Percentiles rank a stretch among this genome's conserved stretches.
These are phyloP conservation scores for Pyrenochaeta sp. DNA, from an alignment of 2,329 filamentous ascomycete genomes.

Conservation along the genomic window DNA sequence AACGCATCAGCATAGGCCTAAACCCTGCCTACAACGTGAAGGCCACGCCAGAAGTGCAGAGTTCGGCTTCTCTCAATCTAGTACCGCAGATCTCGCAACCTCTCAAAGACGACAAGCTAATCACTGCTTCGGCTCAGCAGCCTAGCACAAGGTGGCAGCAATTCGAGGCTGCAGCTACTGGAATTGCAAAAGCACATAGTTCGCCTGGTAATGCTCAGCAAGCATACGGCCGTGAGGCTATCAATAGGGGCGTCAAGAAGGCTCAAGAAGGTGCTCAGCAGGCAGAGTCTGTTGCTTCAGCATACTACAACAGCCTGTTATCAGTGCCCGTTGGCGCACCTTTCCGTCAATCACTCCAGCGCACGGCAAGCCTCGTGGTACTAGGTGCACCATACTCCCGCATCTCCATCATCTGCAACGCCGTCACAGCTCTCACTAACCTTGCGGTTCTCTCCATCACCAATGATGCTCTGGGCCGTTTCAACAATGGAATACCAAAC, in stretches of 20 bases:
- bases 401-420: conserved; percentile 51
- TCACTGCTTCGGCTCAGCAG: conserved; percentile 53
- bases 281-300: conserved; percentile 30
- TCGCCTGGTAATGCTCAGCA: conserved; percentile 42
- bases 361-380: conserved; percentile 70
- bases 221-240: conserved; percentile 44
- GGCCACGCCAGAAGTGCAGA: conserved; percentile 19
- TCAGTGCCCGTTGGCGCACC: conserved; percentile 66
- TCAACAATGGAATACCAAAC: conserved; percentile 78
- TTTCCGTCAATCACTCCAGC: conserved; percentile 74
- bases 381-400: conserved; percentile 78
- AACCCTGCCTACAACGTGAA: conserved; percentile 33
- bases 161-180: conserved; percentile 41
- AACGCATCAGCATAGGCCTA: conserved; percentile 66
- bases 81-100: conserved; percentile 60
- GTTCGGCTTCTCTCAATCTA: conserved; percentile 49
- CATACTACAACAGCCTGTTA: conserved; percentile 37
- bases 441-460: conserved; percentile 75
- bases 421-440: conserved; percentile 71
- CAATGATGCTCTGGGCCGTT: conserved; percentile 85
- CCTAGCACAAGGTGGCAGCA: conserved; percentile 45
- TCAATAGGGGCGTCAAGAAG: conserved; percentile 42
- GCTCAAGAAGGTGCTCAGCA: conserved; percentile 39
- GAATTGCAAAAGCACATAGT: conserved; percentile 54
- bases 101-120: conserved; percentile 54